Evolutionary conservation across 202 grass and related monocot species (phyloP).

Genomic region (Zoysia matrella): DNA sequence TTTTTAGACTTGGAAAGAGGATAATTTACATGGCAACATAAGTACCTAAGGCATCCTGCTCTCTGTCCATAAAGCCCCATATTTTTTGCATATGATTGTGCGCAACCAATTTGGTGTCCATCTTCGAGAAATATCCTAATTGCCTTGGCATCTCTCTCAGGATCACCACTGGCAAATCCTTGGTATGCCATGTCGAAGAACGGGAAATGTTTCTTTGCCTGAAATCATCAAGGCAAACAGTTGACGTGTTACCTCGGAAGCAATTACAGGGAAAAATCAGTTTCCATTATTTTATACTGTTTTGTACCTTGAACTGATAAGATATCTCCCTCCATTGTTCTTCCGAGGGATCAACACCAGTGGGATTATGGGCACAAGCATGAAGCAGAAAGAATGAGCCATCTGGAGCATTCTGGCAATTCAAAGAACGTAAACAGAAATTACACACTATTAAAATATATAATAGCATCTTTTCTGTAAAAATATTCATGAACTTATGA

Average conservation of each 20-base stretch:
- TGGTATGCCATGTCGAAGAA: conserved; percentile 9
- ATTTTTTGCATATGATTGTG: conserved; percentile 96
- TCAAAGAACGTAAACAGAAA: conserved; percentile 32
- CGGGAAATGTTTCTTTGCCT: conserved; percentile 96
- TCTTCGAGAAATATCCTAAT: conserved; percentile 97
- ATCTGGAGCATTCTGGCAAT: conserved; percentile 90
- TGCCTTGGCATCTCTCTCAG: conserved; percentile 91
- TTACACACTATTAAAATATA: not conserved
- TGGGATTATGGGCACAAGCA: conserved; percentile 98
- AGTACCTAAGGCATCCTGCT: conserved; percentile 89
- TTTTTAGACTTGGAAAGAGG: not conserved
- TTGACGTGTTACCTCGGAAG: not conserved
- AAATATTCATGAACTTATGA: not conserved
- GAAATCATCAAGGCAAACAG: conserved; percentile 23
- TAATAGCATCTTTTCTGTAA: not conserved
- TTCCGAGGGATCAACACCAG: conserved; percentile 93
- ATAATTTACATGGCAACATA: conserved; percentile 5
- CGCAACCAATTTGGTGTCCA: conserved; percentile 91
- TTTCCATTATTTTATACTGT: not conserved
- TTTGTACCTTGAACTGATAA: conserved; percentile 79
- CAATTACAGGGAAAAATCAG: conserved; percentile 1
- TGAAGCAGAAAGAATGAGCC: conserved; percentile 99
- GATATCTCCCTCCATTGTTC: conserved; percentile 99
- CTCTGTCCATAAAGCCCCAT: conserved; percentile 98
- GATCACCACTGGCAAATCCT: conserved; percentile 39